phyloP scores from a whole-genome alignment of 2,329 filamentous ascomycete species.

The Botrytis tulipae region DNA sequence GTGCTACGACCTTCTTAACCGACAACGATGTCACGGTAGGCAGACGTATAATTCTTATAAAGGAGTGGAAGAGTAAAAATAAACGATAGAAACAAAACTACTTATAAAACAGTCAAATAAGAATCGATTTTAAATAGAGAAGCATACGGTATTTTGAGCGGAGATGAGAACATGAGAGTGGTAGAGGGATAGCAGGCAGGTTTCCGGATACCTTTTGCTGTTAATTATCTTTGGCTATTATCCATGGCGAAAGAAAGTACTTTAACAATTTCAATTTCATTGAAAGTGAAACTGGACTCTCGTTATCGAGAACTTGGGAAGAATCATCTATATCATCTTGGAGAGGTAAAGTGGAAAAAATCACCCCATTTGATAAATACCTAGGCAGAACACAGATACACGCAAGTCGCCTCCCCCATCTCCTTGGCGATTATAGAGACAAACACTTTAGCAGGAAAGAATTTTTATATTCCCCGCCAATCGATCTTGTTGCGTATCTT shows the following conservation, averaged over 20 bases:
- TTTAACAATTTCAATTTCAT: not conserved
- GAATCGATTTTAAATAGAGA: not conserved
- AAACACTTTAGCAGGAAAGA: too few relatives aligned
- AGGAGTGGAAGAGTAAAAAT: not conserved
- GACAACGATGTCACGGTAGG: not conserved
- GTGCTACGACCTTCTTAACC: not conserved
- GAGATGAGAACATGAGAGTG: not conserved
- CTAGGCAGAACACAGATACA: not conserved
- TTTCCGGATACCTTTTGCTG: not conserved
- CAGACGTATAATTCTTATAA: not conserved
- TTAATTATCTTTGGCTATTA: not conserved
- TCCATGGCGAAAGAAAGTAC: not conserved
- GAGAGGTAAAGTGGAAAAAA: not conserved
- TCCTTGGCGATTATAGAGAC: too few relatives aligned
- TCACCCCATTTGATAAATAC: not conserved
- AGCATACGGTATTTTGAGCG: rapidly evolving
- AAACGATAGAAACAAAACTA: not conserved
- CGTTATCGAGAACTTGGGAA: too few relatives aligned
- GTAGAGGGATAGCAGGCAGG: not conserved
- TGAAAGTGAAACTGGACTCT: too few relatives aligned
- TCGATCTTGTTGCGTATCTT: not conserved
- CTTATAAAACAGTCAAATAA: not conserved
- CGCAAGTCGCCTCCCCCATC: too few relatives aligned
- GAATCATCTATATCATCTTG: not conserved
- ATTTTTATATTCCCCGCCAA: too few relatives aligned